Conservation (phyloP, 192 early-diverging fungal species). For the Coemansia sp. region DNA sequence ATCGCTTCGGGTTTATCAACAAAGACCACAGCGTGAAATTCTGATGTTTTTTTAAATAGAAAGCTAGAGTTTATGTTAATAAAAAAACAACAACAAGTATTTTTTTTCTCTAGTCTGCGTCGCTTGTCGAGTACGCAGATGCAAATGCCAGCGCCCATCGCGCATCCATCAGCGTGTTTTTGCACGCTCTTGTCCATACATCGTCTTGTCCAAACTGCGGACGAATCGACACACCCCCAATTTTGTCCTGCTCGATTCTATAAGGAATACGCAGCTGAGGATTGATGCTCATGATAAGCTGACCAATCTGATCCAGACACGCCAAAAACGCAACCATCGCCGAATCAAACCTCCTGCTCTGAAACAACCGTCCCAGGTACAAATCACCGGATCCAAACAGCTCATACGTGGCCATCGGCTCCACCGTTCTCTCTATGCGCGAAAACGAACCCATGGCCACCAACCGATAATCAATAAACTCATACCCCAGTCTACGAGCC, state of each 20-base stretch:
- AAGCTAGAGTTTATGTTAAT: too few species aligned
- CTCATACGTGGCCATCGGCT: slow-evolving; percentile 70
- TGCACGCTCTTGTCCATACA: slow-evolving; percentile 87
- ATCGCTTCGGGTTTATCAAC: slow-evolving; percentile 42
- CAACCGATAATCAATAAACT: slow-evolving; percentile 80
- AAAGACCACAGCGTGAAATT: slow-evolving; percentile 13
- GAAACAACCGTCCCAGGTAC: slow-evolving; percentile 72
- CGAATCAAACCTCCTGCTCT: slow-evolving; percentile 83
- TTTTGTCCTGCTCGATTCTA: slow-evolving; percentile 85
- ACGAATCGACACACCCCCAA: slow-evolving; percentile 80
- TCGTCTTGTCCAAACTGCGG: slow-evolving; percentile 92
- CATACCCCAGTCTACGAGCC: slow-evolving; percentile 79
- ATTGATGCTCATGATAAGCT: slow-evolving; percentile 76
- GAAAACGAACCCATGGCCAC: slow-evolving; percentile 93
- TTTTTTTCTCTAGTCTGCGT: not conserved
- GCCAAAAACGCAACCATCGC: slow-evolving; percentile 88
- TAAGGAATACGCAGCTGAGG: slow-evolving; percentile 81
- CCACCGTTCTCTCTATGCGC: slow-evolving; percentile 80
- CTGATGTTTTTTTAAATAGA: not conserved
- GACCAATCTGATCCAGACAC: slow-evolving; percentile 87
- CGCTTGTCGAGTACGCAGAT: slow-evolving; percentile 28
- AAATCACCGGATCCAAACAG: slow-evolving; percentile 88
- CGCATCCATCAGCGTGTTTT: slow-evolving; percentile 85
- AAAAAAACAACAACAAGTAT: not conserved
- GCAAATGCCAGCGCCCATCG: slow-evolving; percentile 87